Percentiles rank a stretch among this genome's conserved stretches.
phyloP scores from a whole-genome alignment of 2,329 filamentous ascomycete genomes.

The Botrytis hyacinthi region DNA sequence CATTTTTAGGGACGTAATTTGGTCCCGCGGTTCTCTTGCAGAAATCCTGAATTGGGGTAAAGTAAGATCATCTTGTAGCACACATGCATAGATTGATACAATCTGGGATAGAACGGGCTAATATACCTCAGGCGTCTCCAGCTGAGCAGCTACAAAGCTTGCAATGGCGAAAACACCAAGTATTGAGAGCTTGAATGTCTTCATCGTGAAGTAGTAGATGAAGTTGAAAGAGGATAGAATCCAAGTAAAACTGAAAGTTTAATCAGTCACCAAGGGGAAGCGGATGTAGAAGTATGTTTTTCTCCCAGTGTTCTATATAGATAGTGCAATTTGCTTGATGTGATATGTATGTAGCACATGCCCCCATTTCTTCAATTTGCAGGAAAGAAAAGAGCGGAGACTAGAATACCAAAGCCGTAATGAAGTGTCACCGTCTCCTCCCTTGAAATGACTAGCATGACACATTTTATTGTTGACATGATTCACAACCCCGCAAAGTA shows the following conservation, averaged over 20 bases:
- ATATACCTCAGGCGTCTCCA: background rate
- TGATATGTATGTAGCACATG: background rate
- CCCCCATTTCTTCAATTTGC: background rate
- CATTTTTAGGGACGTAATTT: constrained; percentile 9
- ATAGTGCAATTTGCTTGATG: background rate
- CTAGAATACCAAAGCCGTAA: background rate
- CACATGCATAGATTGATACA: background rate
- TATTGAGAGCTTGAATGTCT: constrained; percentile 7
- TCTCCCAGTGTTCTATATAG: background rate
- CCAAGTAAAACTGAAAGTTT: background rate
- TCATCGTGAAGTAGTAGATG: background rate
- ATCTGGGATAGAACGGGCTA: background rate
- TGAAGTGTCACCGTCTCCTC: constrained; percentile 2
- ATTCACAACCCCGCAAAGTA: background rate
- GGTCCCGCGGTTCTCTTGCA: constrained; percentile 14
- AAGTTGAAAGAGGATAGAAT: background rate
- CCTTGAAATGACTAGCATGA: background rate
- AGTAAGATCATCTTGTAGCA: background rate
- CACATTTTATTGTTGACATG: background rate
- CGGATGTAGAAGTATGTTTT: background rate
- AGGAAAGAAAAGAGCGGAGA: background rate
- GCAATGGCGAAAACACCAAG: constrained; percentile 12
- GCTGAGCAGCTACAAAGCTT: constrained; percentile 7
- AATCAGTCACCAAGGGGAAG: background rate
- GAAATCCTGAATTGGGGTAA: background rate